Base-by-base conservation (phyloP, 768 basidiomycete species). In the Tricholoma saponaceum region DNA sequence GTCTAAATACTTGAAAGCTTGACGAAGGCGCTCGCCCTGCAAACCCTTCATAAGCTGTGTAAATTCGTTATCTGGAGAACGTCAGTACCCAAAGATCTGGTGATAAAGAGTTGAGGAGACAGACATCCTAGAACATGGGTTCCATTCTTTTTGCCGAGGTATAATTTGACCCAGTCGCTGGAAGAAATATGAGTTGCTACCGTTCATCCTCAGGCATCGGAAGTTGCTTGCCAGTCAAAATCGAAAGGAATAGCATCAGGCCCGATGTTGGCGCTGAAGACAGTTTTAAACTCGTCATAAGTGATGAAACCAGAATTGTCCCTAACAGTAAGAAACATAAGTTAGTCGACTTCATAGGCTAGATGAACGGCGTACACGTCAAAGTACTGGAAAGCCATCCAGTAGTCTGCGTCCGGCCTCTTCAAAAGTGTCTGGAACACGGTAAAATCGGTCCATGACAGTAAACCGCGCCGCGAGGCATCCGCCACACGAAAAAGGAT, bases 11-110 rank as follows among this genome's bases (percentile, higher is more conserved):
- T 85, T 90, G 79, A 98, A 99, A 23, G 95, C 90, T 74, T 99
- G 97, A 59, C 97, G 90, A 55, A 99, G 79, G 30, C 97, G 87
- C 74, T 99, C 97, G 67, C 95, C 97, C 76, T 98, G 97, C 56
- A 98, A 82, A 43, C 95, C 96, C 74, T 98, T 98, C 93, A 99
- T 97, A 58, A 98, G 76, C 75, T 98, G 95, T 28, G 95, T 97
- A 75, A 98, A 98, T 73, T 98, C 95, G 69, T 90, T 90, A 76
- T 95, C 90, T 94, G 64, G 8, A 47, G 52, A 39, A 30, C 5
- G 37, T 60, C 37, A 39, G 53, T 56, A 44, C 41, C 22, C 8
- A 28, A 30, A 50, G 26, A 32, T 54, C 18, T 49, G 1, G 32
- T 51, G 26, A 26, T 39, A 54, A 51, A 54, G 39, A 14, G 49